These are phyloP conservation scores for Aspergillus sp. DNA, from an alignment of 2,329 filamentous ascomycete species.

Conservation along the genomic window DNA sequence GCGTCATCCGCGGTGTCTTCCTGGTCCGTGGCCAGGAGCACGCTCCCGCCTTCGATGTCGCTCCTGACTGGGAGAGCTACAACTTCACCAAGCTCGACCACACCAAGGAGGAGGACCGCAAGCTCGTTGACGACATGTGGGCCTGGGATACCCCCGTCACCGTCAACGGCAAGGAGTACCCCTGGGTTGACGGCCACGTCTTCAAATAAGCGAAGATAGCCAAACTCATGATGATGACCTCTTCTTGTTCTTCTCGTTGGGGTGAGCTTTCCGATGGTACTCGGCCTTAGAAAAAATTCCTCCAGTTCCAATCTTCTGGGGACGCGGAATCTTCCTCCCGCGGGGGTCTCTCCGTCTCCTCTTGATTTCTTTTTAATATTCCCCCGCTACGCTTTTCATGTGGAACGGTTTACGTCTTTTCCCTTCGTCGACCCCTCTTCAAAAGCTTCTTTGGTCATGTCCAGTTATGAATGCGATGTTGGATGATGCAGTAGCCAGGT, in stretches of 20 bases:
- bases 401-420: conserved; percentile 20
- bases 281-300: not conserved
- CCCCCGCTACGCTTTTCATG: conserved; percentile 12
- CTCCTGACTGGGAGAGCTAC: conserved; percentile 97
- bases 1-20: conserved; percentile 89
- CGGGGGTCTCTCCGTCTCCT: not conserved
- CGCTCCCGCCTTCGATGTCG: conserved; percentile 87
- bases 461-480: conserved; percentile 20
- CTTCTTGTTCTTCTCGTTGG: conserved; percentile 9
- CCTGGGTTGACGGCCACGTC: conserved; percentile 90
- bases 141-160: conserved; percentile 82
- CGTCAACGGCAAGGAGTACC: conserved; percentile 83
- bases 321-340: no score
- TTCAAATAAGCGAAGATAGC: conserved; percentile 75
- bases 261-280: conserved; percentile 10
- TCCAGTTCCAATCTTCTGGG: not conserved
- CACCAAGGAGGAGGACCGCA: conserved; percentile 77
- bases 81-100: conserved; percentile 94
- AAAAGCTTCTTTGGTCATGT: conserved; percentile 15
- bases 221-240: conserved; percentile 20
- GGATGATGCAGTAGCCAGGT: conserved; percentile 17
- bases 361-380: conserved; percentile 1
- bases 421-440: conserved; percentile 11
- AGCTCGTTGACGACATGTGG: conserved; percentile 86
- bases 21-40: conserved; percentile 89